These are phyloP conservation scores for Ustilago trichophora DNA, from an alignment of 1,284 basidiomycete species.

Conservation along the genomic window DNA sequence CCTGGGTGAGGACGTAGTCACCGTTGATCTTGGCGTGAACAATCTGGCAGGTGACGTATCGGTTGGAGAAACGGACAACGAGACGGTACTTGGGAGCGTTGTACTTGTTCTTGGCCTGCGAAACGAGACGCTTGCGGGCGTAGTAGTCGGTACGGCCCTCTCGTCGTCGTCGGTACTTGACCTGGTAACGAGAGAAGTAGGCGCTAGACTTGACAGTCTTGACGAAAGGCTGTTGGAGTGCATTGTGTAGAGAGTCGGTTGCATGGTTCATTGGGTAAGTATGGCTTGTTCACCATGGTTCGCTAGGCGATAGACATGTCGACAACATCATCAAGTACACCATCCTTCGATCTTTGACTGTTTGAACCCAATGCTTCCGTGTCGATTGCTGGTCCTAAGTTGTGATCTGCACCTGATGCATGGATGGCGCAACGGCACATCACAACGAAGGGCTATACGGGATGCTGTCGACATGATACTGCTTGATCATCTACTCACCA, in stretches of 20 bases:
- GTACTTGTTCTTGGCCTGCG: conserved; percentile 99
- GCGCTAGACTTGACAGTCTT: conserved; percentile 73
- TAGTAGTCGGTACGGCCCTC: conserved; percentile 99
- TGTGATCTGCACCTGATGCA: conserved; percentile 10
- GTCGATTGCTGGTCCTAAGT: no score
- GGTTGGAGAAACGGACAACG: conserved; percentile 83
- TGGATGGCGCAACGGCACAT: conserved; percentile 11
- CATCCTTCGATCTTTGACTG: neutral
- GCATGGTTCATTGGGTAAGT: conserved; percentile 19
- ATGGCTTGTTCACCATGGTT: neutral
- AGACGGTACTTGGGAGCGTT: conserved; percentile 98
- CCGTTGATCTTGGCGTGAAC: conserved; percentile 97
- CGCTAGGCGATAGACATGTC: conserved; percentile 17
- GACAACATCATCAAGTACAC: conserved; percentile 6
- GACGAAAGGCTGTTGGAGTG: conserved; percentile 68
- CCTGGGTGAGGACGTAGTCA: conserved; percentile 83
- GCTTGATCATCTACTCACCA: conserved; percentile 29
- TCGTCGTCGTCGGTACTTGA: conserved; percentile 73
- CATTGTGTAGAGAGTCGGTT: neutral
- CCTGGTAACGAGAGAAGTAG: conserved; percentile 90
- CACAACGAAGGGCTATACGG: conserved; percentile 14
- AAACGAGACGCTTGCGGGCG: conserved; percentile 92
- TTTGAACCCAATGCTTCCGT: no score
- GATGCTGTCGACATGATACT: conserved; percentile 8
- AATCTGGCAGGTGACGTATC: conserved; percentile 72